A percentile compares a stretch with the other conserved stretches of the same genome.
Conservation (phyloP, 768 basidiomycete species). For the Russula griseocarnosa region DNA sequence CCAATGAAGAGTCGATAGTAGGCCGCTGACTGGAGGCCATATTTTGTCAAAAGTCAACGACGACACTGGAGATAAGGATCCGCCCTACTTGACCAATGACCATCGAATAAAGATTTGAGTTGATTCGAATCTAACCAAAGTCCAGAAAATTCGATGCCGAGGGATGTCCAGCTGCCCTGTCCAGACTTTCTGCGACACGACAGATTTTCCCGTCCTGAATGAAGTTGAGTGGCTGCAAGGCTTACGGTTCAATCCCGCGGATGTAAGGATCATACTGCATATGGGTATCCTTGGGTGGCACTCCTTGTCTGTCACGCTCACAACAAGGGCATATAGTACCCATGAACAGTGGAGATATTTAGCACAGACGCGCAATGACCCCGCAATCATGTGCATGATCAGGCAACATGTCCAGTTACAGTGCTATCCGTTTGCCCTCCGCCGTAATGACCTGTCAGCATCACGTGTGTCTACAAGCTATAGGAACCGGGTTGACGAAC, state of each 20-base stretch:
- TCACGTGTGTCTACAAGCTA: background rate
- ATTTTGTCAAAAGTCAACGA: slow-evolving; percentile 33
- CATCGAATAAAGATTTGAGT: slow-evolving; percentile 55
- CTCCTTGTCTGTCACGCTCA: slow-evolving; percentile 50
- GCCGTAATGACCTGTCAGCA: slow-evolving; percentile 29
- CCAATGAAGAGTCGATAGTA: slow-evolving; percentile 52
- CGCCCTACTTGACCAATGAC: slow-evolving; percentile 35
- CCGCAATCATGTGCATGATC: background rate
- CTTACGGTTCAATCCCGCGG: slow-evolving; percentile 54
- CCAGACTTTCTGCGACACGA: background rate
- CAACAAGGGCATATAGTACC: slow-evolving; percentile 49
- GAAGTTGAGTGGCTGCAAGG: slow-evolving; percentile 3
- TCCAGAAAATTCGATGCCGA: slow-evolving; percentile 54
- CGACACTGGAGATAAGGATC: background rate
- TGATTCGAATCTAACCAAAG: slow-evolving; percentile 74
- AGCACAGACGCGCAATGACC: background rate
- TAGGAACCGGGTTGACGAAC: slow-evolving; percentile 38
- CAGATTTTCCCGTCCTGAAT: background rate
- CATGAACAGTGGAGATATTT: slow-evolving; percentile 72
- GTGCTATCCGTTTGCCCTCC: slow-evolving; percentile 44
- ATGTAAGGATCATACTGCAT: slow-evolving; percentile 63
- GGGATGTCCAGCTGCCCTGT: slow-evolving; percentile 45
- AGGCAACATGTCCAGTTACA: slow-evolving; percentile 33
- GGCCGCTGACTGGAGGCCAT: slow-evolving; percentile 49
- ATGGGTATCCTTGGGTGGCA: background rate